Conservation (phyloP, 768 basidiomycete species). For the Chalciporus pseudorubinellus region DNA sequence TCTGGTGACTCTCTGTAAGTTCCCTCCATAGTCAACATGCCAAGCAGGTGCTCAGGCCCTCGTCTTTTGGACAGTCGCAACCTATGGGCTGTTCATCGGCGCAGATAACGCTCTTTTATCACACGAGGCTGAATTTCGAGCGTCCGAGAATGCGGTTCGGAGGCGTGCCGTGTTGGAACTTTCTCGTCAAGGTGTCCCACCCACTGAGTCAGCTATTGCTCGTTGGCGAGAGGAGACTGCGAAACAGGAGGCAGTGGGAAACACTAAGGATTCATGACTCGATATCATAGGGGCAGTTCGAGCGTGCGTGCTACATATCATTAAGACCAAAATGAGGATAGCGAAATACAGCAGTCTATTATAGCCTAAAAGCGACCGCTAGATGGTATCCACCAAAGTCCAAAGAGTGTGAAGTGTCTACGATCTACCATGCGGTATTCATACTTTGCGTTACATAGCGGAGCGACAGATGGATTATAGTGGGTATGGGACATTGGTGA, state of each 20-base stretch:
- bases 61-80: constrained; percentile 45
- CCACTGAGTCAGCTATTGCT: constrained; percentile 80
- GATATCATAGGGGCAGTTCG: neutral
- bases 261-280: neutral
- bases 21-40: neutral
- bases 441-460: constrained; percentile 9
- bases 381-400: constrained; percentile 1
- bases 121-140: constrained; percentile 65
- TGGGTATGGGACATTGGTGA: constrained; percentile 9
- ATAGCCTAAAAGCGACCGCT: constrained; percentile 6
- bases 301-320: constrained; percentile 12
- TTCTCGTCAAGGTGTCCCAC: constrained; percentile 68
- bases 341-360: constrained; percentile 20
- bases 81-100: constrained; percentile 66
- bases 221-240: constrained; percentile 64
- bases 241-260: constrained; percentile 11
- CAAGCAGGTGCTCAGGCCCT: neutral
- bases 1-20: constrained; percentile 68
- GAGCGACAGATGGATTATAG: constrained; percentile 14
- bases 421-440: constrained; percentile 10
- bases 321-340: constrained; percentile 3
- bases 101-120: constrained; percentile 74
- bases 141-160: constrained; percentile 66
- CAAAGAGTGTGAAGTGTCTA: constrained; percentile 5
- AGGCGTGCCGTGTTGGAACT: constrained; percentile 74